phyloP scores from a whole-genome alignment of 164 flowering plant genomes.

The Tetrastigma voinierianum region DNA sequence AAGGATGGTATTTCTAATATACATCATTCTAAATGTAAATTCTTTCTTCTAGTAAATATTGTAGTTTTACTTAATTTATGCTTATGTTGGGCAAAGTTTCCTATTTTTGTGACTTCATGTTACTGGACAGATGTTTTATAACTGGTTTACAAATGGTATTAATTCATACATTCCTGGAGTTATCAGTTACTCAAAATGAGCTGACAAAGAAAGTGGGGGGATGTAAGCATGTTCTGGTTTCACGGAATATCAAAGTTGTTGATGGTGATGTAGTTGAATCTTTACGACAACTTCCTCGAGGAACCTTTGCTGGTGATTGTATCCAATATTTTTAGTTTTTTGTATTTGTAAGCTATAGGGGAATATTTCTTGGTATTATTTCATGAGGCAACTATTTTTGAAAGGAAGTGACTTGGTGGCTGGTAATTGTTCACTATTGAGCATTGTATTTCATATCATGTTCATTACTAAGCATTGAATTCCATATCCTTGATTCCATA shows the following conservation, averaged over 20 bases:
- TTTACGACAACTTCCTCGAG: conserved; percentile 70
- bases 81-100: neutral
- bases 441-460: too few relatives aligned
- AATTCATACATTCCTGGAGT: conserved; percentile 17
- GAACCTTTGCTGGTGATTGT: conserved; percentile 85
- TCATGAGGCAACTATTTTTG: neutral
- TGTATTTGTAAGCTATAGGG: neutral
- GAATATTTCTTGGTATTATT: neutral
- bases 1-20: too few relatives aligned
- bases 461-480: neutral
- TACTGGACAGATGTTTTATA: neutral
- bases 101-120: neutral
- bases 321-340: conserved; percentile 36
- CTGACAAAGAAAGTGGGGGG: conserved; percentile 91
- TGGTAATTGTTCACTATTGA: neutral
- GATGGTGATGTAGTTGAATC: conserved; percentile 65
- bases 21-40: neutral
- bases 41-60: neutral
- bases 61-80: neutral
- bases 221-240: conserved; percentile 75
- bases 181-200: conserved; percentile 79
- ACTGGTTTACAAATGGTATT: neutral
- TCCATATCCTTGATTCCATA: conserved; percentile 38
- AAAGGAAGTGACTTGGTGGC: neutral
- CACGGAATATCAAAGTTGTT: conserved; percentile 63